These are phyloP conservation scores for Hortiboletus campestris DNA, from an alignment of 768 basidiomycete genomes.

Conservation along the genomic window DNA sequence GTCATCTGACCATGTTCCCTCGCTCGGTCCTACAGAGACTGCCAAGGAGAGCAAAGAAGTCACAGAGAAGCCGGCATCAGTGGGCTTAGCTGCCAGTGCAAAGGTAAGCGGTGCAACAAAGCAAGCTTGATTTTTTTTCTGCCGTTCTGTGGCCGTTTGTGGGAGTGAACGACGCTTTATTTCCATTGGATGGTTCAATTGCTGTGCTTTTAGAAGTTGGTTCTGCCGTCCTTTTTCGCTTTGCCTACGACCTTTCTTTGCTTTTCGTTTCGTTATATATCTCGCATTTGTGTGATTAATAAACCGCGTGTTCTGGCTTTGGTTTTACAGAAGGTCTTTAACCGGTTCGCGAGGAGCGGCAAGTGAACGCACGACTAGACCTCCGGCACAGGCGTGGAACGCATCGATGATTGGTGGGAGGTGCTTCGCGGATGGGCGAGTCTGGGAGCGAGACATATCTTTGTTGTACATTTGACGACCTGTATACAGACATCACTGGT, in stretches of 20 bases:
- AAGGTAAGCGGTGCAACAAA: slow-evolving; percentile 27
- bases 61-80: slow-evolving; percentile 26
- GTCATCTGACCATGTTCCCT: not conserved
- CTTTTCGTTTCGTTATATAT: not conserved
- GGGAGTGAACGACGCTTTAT: not conserved
- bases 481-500: slow-evolving; percentile 4
- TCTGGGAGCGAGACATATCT: not conserved
- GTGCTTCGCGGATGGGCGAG: not conserved
- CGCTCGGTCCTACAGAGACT: slow-evolving; percentile 1
- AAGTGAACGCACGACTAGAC: slow-evolving; percentile 17
- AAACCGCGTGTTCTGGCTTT: slow-evolving; percentile 10
- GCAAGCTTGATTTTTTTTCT: slow-evolving; percentile 12
- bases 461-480: slow-evolving; percentile 4
- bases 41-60: slow-evolving; percentile 24
- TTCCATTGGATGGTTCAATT: not conserved
- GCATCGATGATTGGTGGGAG: not conserved
- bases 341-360: slow-evolving; percentile 22
- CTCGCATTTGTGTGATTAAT: slow-evolving; percentile 21
- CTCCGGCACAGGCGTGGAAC: not conserved
- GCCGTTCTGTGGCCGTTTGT: not conserved
- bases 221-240: not conserved
- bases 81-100: slow-evolving; percentile 30
- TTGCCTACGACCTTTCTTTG: not conserved
- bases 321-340: slow-evolving; percentile 28
- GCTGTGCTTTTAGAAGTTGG: not conserved